phyloP scores from a whole-genome alignment of 140 eudicot species.

The Senecio squalidus region DNA sequence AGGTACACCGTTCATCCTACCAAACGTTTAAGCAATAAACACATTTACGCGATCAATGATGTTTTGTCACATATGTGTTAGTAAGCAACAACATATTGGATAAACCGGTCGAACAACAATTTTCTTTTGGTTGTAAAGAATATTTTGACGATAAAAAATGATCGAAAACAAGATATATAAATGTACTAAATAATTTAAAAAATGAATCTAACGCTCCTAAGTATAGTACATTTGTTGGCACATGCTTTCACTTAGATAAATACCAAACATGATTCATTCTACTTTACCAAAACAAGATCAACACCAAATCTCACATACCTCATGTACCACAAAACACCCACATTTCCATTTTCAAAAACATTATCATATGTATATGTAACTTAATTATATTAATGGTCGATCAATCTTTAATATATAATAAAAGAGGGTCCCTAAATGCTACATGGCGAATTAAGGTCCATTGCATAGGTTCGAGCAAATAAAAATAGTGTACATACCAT shows the following conservation, averaged over 20 bases:
- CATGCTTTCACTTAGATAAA: constrained; percentile 9
- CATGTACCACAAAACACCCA: constrained; percentile 11
- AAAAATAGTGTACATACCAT: constrained; percentile 48
- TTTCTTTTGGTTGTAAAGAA: too few relatives aligned
- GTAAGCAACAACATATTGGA: too few relatives aligned
- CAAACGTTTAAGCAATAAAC: too few relatives aligned
- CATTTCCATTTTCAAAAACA: not conserved
- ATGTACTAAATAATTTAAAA: not conserved
- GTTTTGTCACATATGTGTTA: too few relatives aligned
- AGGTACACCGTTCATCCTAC: too few relatives aligned
- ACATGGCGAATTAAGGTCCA: too few relatives aligned
- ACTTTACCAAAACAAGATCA: constrained; percentile 29
- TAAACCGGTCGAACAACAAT: too few relatives aligned
- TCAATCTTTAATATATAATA: too few relatives aligned
- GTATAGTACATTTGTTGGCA: constrained; percentile 19
- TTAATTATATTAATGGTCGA: not conserved
- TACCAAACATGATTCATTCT: constrained; percentile 11
- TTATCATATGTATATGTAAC: not conserved
- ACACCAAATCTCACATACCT: constrained; percentile 15
- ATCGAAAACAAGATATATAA: not conserved
- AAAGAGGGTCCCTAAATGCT: too few relatives aligned
- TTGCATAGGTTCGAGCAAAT: not conserved
- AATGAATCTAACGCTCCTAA: not conserved
- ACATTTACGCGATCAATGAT: too few relatives aligned
- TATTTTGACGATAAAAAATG: too few relatives aligned